Base-by-base conservation (phyloP, 2,329 filamentous ascomycete species). In the Tothia fuscella region DNA sequence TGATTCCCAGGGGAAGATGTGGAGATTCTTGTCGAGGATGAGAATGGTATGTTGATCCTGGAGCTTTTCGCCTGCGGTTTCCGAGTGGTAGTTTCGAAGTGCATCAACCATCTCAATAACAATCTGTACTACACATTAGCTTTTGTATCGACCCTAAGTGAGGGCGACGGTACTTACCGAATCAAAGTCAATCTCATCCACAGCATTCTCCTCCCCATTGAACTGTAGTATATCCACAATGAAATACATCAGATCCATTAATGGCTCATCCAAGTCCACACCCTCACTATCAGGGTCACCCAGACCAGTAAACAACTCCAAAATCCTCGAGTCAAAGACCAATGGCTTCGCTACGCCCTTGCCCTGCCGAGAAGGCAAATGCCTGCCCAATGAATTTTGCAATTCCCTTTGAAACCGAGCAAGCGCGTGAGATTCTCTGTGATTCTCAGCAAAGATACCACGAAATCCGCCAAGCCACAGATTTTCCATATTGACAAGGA, bases 141-240 rank as follows among this genome's bases (percentile, higher is more conserved):
- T 24, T 16, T 5, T 21, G 5, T 16, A 16, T 21, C 19, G 22
- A 12, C 6, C 10, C 16, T 28, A 28, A 6, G 2, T 7, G 14
- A 16, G 9, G 26, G 19, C 4, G 5, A 20, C 14, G 10, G 3
- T 38, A 26, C 20, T 19, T 14, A 58, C 53, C 35, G 71, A 66
- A 51, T 98, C 91, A 55, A 96, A 93, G 59, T 96, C 89, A 48
- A 98, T 84, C 63, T 98, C 91, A 52, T 98, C 91, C 60, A 95
- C 95, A 0, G 93, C 91, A 56, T 96, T 98, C 36, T 79, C 76
- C 62, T 98, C 93, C 13, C 91, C 91, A 51, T 94, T 85, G 60
- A 98, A 96, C 57, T 96, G 91, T 3, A 98, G 69, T 39, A 96
- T 88, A 53, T 98, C 91, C 5, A 98, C 80, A 1, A 96, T 83